Base-by-base conservation (phyloP, 306 rosid species). In the Cicer yamashitae region DNA sequence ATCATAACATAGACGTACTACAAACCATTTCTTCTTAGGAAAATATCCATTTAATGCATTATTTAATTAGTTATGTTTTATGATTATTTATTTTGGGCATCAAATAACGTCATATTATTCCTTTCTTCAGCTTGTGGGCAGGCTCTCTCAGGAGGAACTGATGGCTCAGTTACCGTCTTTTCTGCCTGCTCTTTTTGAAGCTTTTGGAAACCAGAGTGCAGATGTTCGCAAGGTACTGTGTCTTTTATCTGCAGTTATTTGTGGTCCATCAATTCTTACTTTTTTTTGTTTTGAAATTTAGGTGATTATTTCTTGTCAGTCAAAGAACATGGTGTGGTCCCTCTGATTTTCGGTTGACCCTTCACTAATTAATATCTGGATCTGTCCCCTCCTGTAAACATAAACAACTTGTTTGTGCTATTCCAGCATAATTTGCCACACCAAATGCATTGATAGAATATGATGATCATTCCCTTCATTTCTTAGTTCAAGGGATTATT, bases 201-300 rank as follows among this genome's bases (percentile, higher is more conserved):
- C 98, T 10, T 96, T 96, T 74, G 98, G 99, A 70, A 89, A 90
- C 82, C 98, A 83, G 79, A 92, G 98, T 83, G 99, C 99, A 52
- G 99, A 96, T 79, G 99, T 96, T 81, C 97, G 99, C 3, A 96
- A 96, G 99, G 99, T 96, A 88, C 71, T 65, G 40, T 10, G 25
- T 46, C 38, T 39, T 68, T 58, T 68, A 22, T 77, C 73, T 52
- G 50, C 44, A 41, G 68, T 78, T 50, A 73, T 78, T 39, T 68
- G 22, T 70, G 61, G 75, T 60, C 5, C 65, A 30, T 46, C 22
- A n/a, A 20, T 12, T n/a, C 39, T 22, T 70, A 38, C 37, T 67
- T 67, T 38, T 75, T 56, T 30, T 30, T 30, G 0, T 30, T 30
- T 39, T 41, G 40, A 70, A 72, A 37, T 20, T 54, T 30, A 20